Evolutionary conservation across 2,329 filamentous ascomycete genomes (phyloP).

Genomic region (Neurospora sp.): DNA sequence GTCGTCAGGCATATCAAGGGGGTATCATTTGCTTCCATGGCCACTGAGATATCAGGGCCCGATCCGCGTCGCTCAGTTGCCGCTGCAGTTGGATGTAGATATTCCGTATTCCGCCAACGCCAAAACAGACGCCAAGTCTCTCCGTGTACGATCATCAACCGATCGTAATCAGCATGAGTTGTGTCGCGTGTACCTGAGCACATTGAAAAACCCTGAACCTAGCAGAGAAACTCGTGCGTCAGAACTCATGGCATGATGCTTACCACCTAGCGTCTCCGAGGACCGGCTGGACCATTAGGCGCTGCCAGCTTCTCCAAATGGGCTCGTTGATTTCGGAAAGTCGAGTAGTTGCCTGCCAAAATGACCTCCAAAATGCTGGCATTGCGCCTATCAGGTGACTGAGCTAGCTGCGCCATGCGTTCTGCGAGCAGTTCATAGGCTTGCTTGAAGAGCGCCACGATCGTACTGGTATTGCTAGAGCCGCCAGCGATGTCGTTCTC

Average conservation of each 20-base stretch:
- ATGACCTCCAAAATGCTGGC: constrained; percentile 61
- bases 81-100: neutral
- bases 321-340: constrained; percentile 59
- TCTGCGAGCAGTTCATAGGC: constrained; percentile 49
- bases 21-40: neutral
- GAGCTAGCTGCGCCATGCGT: constrained; percentile 44
- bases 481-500: constrained; percentile 87
- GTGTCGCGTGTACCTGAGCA: neutral
- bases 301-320: constrained; percentile 41
- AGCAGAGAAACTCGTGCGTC: neutral
- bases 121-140: neutral
- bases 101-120: constrained; percentile 7
- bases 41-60: neutral
- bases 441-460: constrained; percentile 59
- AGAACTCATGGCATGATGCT: neutral
- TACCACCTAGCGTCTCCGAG: neutral
- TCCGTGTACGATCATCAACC: neutral
- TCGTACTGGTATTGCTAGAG: constrained; percentile 57
- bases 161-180: neutral
- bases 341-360: constrained; percentile 68
- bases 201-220: neutral
- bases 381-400: constrained; percentile 18
- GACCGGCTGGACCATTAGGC: neutral
- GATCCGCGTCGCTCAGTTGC: neutral
- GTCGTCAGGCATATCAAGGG: neutral